These are phyloP conservation scores for Pelargonium myrrhifolium DNA, from an alignment of 441 rosid species.

Conservation along the genomic window DNA sequence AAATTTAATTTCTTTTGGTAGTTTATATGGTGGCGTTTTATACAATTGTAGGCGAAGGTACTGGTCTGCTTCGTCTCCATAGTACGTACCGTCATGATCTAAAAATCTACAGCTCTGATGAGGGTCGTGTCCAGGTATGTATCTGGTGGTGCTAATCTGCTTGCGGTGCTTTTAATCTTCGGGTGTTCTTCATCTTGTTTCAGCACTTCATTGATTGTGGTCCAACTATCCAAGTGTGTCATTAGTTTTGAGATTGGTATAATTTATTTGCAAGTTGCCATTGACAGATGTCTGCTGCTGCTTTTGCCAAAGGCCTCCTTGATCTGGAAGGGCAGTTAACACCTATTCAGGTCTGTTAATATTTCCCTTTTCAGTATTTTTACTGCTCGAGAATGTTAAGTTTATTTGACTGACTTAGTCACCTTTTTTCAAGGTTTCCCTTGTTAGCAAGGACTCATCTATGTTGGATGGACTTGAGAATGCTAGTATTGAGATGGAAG, in stretches of 20 bases:
- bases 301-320: slow-evolving; percentile 99
- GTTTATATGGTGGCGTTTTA: slow-evolving; percentile 20
- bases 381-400: slow-evolving; percentile 18
- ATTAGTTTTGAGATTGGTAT: neutral
- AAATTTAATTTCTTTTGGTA: slow-evolving; percentile 3
- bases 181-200: neutral
- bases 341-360: slow-evolving; percentile 72
- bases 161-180: slow-evolving; percentile 7
- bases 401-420: slow-evolving; percentile 20
- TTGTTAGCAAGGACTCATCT: slow-evolving; percentile 99
- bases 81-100: slow-evolving; percentile 99
- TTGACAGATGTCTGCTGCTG: slow-evolving; percentile 99
- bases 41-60: slow-evolving; percentile 83
- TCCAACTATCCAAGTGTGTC: neutral
- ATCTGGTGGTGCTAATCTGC: slow-evolving; percentile 13
- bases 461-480: slow-evolving; percentile 99
- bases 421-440: slow-evolving; percentile 72
- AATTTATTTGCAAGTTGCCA: slow-evolving; percentile 16
- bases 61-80: slow-evolving; percentile 98
- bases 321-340: slow-evolving; percentile 99
- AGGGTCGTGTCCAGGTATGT: slow-evolving; percentile 97
- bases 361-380: slow-evolving; percentile 17
- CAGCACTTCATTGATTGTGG: neutral
- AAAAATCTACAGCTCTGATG: slow-evolving; percentile 99
- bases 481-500: slow-evolving; percentile 95